Conservation (phyloP, 139 green algal species). For the Desmodesmus armatus region DNA sequence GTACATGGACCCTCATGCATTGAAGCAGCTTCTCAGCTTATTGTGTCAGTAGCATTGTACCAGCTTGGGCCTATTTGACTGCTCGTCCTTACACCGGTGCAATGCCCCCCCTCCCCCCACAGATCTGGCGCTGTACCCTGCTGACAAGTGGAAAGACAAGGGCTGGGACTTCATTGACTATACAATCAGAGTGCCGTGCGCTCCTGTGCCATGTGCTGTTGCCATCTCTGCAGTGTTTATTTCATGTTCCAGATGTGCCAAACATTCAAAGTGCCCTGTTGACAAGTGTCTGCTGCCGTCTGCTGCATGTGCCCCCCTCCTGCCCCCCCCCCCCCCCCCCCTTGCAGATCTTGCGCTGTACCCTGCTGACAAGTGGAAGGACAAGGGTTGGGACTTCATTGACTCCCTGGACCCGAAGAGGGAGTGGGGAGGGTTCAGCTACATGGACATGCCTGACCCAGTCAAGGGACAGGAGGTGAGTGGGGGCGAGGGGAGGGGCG, state of each 20-base stretch:
- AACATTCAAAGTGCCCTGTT: too few relatives aligned
- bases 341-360: conserved; percentile 74
- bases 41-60: too few relatives aligned
- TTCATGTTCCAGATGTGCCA: too few relatives aligned
- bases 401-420: conserved; percentile 74
- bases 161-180: conserved; percentile 77
- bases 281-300: neutral
- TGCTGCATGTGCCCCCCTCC: neutral
- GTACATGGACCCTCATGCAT: too few relatives aligned
- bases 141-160: conserved; percentile 65
- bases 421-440: conserved; percentile 58
- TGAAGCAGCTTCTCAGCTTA: too few relatives aligned
- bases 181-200: conserved; percentile 22
- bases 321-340: too few relatives aligned
- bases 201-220: neutral
- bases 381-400: conserved; percentile 67
- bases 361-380: conserved; percentile 66
- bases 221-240: too few relatives aligned
- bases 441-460: conserved; percentile 65
- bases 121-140: conserved; percentile 57
- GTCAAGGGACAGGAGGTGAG: conserved; percentile 52
- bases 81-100: too few relatives aligned
- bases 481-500: conserved; percentile 26
- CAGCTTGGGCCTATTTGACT: too few relatives aligned
- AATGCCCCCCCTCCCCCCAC: too few relatives aligned